Percentiles rank a stretch among this genome's conserved stretches.
These are phyloP conservation scores for Lentinus polychrous DNA, from an alignment of 1,284 basidiomycete genomes.

Conservation along the genomic window DNA sequence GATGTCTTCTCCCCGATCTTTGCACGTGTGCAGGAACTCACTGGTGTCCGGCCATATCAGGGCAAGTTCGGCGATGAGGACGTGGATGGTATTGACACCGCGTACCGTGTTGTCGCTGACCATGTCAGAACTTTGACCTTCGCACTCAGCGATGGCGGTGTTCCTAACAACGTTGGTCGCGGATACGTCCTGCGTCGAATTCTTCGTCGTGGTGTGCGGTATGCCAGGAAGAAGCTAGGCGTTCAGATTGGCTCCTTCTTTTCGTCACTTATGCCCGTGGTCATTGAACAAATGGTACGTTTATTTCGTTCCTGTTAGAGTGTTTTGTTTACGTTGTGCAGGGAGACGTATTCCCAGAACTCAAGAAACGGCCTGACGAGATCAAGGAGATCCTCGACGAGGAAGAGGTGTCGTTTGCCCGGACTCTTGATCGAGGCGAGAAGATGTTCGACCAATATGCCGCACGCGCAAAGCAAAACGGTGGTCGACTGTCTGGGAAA, in stretches of 20 bases:
- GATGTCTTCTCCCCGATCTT: conserved; percentile 94
- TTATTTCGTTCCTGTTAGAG: background rate
- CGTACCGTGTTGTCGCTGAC: conserved; percentile 95
- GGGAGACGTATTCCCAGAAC: conserved; percentile 91
- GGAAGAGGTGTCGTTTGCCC: conserved; percentile 95
- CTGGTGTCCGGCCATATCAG: conserved; percentile 80
- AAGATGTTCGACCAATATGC: conserved; percentile 94
- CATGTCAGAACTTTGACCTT: conserved; percentile 95
- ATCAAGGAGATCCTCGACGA: conserved; percentile 96
- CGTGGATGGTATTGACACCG: conserved; percentile 91
- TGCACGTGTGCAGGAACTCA: conserved; percentile 81
- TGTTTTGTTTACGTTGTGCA: conserved; percentile 25
- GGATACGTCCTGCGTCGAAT: conserved; percentile 95
- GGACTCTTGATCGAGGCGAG: conserved; percentile 95
- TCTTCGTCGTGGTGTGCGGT: conserved; percentile 86
- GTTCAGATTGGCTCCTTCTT: conserved; percentile 96
- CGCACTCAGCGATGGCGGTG: conserved; percentile 93
- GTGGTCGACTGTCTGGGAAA: conserved; percentile 75
- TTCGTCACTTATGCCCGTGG: conserved; percentile 84
- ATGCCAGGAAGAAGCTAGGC: conserved; percentile 92
- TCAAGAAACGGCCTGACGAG: conserved; percentile 77
- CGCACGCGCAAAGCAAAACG: conserved; percentile 57
- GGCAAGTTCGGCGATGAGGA: conserved; percentile 95
- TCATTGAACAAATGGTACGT: conserved; percentile 83
- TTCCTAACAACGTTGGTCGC: conserved; percentile 93